phyloP scores from a whole-genome alignment of 225 moss, liverwort and hornwort species.

The Antitrichia curtipendula region DNA sequence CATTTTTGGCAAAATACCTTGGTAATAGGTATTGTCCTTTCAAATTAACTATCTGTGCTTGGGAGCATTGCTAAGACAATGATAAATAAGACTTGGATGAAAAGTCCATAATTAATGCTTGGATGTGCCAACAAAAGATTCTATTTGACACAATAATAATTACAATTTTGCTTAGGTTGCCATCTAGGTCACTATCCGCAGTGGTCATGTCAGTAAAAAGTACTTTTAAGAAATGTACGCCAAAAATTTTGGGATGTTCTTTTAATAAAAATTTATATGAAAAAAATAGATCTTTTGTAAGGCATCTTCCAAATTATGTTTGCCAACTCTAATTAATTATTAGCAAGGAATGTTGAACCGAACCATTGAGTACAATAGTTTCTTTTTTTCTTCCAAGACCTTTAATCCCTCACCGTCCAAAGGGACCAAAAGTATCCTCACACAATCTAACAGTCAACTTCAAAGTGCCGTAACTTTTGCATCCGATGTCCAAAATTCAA shows the following conservation, averaged over 20 bases:
- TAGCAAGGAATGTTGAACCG: not conserved
- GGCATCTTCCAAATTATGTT: not conserved
- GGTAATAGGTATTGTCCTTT: not conserved
- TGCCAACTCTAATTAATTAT: not conserved
- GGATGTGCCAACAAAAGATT: not conserved
- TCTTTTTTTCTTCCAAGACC: no score
- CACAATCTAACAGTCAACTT: no score
- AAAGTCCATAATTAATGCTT: not conserved
- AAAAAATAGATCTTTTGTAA: not conserved
- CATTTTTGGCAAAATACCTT: not conserved
- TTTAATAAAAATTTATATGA: not conserved
- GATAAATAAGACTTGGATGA: not conserved
- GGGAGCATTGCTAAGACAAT: not conserved
- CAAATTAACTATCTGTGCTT: not conserved
- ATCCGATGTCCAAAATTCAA: no score
- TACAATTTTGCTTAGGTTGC: not conserved
- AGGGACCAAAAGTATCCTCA: no score
- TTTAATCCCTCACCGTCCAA: no score
- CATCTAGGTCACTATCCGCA: rapidly evolving
- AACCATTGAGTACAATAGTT: no score
- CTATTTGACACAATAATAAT: not conserved
- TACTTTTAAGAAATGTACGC: no score
- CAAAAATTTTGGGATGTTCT: no score
- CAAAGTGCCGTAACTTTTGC: no score
- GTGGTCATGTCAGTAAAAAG: no score